Conservation (phyloP, 2,329 filamentous ascomycete species). For the Penicillium sp. region DNA sequence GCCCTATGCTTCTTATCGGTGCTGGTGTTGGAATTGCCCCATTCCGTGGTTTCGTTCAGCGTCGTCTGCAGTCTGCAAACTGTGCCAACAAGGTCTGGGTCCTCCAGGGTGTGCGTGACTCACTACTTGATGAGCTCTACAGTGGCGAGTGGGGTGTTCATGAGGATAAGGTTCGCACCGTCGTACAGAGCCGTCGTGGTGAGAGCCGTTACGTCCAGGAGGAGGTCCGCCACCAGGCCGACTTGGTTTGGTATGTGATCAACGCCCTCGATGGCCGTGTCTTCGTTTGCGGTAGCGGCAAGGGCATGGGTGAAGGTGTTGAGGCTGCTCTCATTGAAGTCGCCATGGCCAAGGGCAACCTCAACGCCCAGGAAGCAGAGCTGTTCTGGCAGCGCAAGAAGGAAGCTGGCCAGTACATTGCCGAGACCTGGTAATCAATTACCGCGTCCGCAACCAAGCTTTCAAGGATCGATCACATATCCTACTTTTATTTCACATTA, state of each 20-base stretch:
- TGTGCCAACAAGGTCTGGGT: conserved; percentile 99
- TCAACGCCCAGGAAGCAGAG: conserved; percentile 77
- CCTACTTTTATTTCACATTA: not conserved
- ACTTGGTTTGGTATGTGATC: conserved; percentile 97
- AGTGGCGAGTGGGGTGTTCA: conserved; percentile 94
- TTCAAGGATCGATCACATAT: not conserved
- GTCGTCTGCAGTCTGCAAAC: conserved; percentile 88
- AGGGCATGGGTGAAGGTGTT: conserved; percentile 97
- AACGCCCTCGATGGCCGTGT: conserved; percentile 94
- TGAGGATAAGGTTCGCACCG: conserved; percentile 80
- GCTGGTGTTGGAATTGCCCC: conserved; percentile 96
- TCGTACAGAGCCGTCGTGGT: conserved; percentile 73
- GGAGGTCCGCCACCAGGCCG: conserved; percentile 85
- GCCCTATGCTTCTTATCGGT: conserved; percentile 95
- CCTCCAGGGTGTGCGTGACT: conserved; percentile 90
- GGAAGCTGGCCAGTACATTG: conserved; percentile 91
- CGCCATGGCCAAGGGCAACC: conserved; percentile 86
- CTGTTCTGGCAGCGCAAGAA: conserved; percentile 92
- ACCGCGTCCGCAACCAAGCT: not conserved
- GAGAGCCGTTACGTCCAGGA: conserved; percentile 94
- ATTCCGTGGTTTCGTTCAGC: conserved; percentile 96
- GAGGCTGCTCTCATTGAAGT: conserved; percentile 85
- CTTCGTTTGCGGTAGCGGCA: conserved; percentile 93
- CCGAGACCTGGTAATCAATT: conserved; percentile 45
- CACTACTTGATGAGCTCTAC: conserved; percentile 92